A percentile compares a stretch with the other conserved stretches of the same genome.
Evolutionary conservation across 1,284 basidiomycete species (phyloP).

Genomic region (Athelia sp.): DNA sequence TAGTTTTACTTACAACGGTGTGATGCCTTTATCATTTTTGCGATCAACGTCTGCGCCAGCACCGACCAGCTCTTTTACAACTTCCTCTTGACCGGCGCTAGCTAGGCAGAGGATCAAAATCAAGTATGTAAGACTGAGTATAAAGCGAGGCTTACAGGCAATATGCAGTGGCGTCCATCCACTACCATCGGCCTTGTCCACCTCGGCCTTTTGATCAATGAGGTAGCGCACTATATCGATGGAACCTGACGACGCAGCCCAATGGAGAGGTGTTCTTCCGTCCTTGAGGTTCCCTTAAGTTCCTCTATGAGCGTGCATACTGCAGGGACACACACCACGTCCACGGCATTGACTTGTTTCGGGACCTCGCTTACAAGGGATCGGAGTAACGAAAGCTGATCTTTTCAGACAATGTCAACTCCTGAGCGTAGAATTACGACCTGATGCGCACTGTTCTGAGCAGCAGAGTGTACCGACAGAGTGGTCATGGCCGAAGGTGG

Average conservation of each 20-base stretch:
- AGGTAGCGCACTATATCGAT: conserved; percentile 70
- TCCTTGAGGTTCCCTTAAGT: conserved; percentile 74
- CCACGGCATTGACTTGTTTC: conserved; percentile 59
- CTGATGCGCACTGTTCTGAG: conserved; percentile 52
- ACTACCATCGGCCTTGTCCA: conserved; percentile 67
- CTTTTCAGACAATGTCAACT: conserved; percentile 35
- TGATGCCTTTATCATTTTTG: conserved; percentile 83
- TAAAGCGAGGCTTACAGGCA: conserved; percentile 50
- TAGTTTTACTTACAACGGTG: conserved; percentile 63
- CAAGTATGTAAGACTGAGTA: conserved; percentile 3
- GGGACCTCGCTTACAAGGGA: conserved; percentile 68
- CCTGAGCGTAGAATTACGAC: conserved; percentile 2
- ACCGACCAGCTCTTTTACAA: conserved; percentile 78
- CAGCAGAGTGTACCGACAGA: conserved; percentile 51
- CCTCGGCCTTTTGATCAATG: conserved; percentile 66
- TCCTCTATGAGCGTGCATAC: conserved; percentile 5
- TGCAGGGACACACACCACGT: conserved; percentile 46
- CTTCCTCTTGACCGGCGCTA: conserved; percentile 75
- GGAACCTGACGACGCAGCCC: conserved; percentile 78
- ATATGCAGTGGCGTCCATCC: conserved; percentile 90
- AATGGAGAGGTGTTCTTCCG: conserved; percentile 88
- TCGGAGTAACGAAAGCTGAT: conserved; percentile 72
- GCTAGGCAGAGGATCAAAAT: conserved; percentile 38
- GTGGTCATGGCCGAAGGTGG: not conserved
- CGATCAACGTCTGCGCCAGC: conserved; percentile 82